Conservation (phyloP, 2,329 filamentous ascomycete species). For the Diaporthe eres region DNA sequence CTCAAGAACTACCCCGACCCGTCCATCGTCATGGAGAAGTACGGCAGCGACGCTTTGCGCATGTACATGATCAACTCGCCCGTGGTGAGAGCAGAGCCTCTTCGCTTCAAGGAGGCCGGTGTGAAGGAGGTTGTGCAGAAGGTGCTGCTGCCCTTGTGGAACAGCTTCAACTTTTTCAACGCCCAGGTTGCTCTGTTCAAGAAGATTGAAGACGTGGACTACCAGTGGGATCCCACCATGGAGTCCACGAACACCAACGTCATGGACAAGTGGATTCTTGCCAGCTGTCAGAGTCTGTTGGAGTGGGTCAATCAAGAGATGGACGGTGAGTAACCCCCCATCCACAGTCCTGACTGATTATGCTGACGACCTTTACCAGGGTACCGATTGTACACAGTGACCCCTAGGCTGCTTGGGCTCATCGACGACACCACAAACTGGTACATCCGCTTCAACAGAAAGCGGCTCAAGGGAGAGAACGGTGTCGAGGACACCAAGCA, state of each 20-base stretch:
- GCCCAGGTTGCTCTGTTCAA: conserved; percentile 88
- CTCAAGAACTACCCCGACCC: conserved; percentile 97
- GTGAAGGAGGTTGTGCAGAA: conserved; percentile 96
- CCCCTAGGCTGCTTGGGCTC: conserved; percentile 83
- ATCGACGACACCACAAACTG: conserved; percentile 99
- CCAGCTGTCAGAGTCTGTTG: conserved; percentile 90
- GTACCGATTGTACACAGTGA: conserved; percentile 90
- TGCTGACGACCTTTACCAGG: conserved; percentile 54
- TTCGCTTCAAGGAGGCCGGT: conserved; percentile 91
- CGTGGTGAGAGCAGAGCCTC: conserved; percentile 90
- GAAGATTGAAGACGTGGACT: conserved; percentile 85
- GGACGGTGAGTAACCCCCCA: conserved; percentile 68
- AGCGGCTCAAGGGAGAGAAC: conserved; percentile 90
- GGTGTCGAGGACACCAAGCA: conserved; percentile 89
- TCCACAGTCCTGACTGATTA: neutral
- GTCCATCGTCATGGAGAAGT: conserved; percentile 83
- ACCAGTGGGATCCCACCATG: conserved; percentile 81
- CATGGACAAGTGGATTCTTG: conserved; percentile 96
- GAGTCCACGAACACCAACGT: conserved; percentile 87
- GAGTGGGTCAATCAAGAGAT: conserved; percentile 96
- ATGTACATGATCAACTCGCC: conserved; percentile 98
- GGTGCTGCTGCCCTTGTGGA: conserved; percentile 92
- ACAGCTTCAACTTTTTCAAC: conserved; percentile 97
- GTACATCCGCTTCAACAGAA: conserved; percentile 97
- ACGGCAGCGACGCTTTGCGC: conserved; percentile 91